These are phyloP conservation scores for Calophaca sinica DNA, from an alignment of 306 rosid species.

Conservation along the genomic window DNA sequence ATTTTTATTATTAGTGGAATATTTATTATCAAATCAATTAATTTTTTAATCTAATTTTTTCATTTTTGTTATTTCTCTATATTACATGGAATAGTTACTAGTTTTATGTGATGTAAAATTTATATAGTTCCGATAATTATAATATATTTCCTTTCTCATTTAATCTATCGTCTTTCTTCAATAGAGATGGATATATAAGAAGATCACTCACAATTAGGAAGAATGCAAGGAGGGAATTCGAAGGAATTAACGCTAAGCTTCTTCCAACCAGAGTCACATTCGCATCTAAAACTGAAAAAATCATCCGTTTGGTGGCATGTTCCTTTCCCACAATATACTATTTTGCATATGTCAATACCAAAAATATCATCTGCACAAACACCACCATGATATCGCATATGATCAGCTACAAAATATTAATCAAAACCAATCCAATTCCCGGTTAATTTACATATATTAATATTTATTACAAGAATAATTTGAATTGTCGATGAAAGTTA, in stretches of 20 bases:
- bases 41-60: no score
- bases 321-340: slow-evolving; percentile 51
- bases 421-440: neutral
- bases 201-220: slow-evolving; percentile 50
- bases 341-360: slow-evolving; percentile 9
- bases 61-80: no score
- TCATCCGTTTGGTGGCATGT: slow-evolving; percentile 31
- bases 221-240: slow-evolving; percentile 34
- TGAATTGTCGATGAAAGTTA: no score
- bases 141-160: no score
- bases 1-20: no score
- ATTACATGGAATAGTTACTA: no score
- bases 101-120: no score
- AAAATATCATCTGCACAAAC: slow-evolving; percentile 14
- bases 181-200: neutral
- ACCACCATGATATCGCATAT: neutral
- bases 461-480: no score
- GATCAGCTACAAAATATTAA: neutral
- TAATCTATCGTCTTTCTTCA: neutral
- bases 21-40: no score
- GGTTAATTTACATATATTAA: neutral
- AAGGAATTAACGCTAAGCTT: neutral
- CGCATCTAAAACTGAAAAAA: slow-evolving; percentile 20
- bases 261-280: slow-evolving; percentile 55
- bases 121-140: no score